Evolutionary conservation across 805 yeast genomes (phyloP), one percentile per base, ranked within the genome.

Genomic region (Maudiozyma pseudohumilis): DNA sequence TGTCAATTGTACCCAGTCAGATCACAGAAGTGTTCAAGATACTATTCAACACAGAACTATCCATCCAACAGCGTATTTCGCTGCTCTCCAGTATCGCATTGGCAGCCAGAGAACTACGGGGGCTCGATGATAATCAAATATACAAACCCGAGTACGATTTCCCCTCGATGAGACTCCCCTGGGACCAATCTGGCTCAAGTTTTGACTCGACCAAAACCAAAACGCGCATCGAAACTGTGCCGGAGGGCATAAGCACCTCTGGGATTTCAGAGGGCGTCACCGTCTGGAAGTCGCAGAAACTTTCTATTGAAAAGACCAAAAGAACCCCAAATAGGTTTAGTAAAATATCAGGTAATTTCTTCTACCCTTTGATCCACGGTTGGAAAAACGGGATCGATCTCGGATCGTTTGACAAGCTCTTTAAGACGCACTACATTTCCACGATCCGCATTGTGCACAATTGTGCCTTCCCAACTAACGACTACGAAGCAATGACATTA

Each of bases 21-120:
- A 52, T 77, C 0, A 45, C 59, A 0, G 49, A 55, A 8, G 47
- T 60, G 6, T 48, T 72, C 29, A 52, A 64, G 20, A 55, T 78
- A 13, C 61, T 87, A 13, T 62, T 74, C 25, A 65, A 70, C 0
- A 87, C 88, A 0, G 98, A 89, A 50, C 75, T 80, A 43, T 85
- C 95, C 0, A 55, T 92, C 15, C 92, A 82, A 43, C 88, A 80
- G 42, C 60, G 97, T 34, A 66, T 88, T 60, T 61, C 73, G 21
- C 65, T 88, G 7, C 56, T 92, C 15, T 74, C 88, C 4, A 63
- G 83, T 0, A 52, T 85, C 10, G 79, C 88, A 0, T 60, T 87
- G 18, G 73, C 83, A 3, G 85, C 87, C 0, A 60, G 95, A 42
- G 86, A 82, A 44, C 63, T 87, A 8, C 64, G 80, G 31, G 89